Percentiles rank a stretch among this genome's conserved stretches.
phyloP scores from a whole-genome alignment of 164 flowering plant species.

The Akebia trifoliata region DNA sequence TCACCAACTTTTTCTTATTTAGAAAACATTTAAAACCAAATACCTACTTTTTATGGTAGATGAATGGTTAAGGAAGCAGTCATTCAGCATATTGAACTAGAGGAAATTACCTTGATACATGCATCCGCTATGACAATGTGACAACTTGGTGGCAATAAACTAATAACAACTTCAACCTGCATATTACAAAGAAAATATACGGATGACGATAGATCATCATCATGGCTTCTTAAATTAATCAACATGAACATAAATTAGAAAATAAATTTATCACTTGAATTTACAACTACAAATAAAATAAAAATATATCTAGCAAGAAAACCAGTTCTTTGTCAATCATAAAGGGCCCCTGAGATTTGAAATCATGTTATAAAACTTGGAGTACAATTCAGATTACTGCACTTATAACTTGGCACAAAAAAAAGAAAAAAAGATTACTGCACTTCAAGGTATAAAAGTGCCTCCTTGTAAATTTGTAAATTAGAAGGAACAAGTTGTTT shows the following conservation, averaged over 20 bases:
- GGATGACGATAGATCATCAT: constrained; percentile 1
- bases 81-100: neutral
- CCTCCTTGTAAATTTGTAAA: neutral
- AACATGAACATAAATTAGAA: neutral
- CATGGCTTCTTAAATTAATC: neutral
- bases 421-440: too few relatives aligned
- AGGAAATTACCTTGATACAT: constrained; percentile 67
- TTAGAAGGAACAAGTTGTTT: neutral
- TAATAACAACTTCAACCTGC: constrained; percentile 93
- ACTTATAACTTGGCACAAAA: too few relatives aligned
- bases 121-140: constrained; percentile 68
- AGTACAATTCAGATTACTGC: neutral
- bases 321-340: neutral
- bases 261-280: neutral
- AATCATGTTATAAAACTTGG: neutral
- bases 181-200: constrained; percentile 13
- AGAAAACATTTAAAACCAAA: neutral
- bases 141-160: constrained; percentile 79
- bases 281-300: neutral
- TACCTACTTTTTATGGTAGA: neutral
- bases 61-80: neutral
- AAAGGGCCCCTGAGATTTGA: neutral
- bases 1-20: neutral
- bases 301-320: neutral
- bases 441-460: neutral